Evolutionary conservation across 2,329 filamentous ascomycete species (phyloP).

Genomic region (Alternaria brassicae): DNA sequence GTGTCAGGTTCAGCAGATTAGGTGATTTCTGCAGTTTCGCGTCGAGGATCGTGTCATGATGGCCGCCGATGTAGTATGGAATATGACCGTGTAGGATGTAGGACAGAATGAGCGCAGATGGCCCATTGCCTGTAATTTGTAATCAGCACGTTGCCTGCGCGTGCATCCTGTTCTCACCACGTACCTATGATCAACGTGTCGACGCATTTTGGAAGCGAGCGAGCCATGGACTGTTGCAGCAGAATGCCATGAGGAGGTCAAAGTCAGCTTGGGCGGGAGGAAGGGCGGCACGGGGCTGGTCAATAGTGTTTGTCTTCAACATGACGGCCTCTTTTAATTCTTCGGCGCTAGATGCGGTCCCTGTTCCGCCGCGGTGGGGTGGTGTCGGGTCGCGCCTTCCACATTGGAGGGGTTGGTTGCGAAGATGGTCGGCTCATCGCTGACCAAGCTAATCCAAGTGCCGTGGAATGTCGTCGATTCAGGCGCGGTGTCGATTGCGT

Average conservation of each 20-base stretch:
- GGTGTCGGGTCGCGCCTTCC: slow-evolving; percentile 30
- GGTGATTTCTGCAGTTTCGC: slow-evolving; percentile 59
- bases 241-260: slow-evolving; percentile 41
- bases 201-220: slow-evolving; percentile 45
- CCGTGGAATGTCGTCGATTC: slow-evolving; percentile 3
- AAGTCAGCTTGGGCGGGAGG: slow-evolving; percentile 11
- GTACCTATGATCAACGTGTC: slow-evolving; percentile 52
- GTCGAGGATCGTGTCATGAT: slow-evolving; percentile 65
- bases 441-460: slow-evolving; percentile 9
- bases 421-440: slow-evolving; percentile 16
- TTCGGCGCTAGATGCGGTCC: slow-evolving; percentile 38
- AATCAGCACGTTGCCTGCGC: slow-evolving; percentile 28
- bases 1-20: slow-evolving; percentile 59
- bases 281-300: slow-evolving; percentile 21
- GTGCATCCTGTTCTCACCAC: not conserved
- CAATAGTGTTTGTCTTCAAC: slow-evolving; percentile 39
- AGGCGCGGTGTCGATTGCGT: slow-evolving; percentile 12
- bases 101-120: slow-evolving; percentile 67
- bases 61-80: slow-evolving; percentile 63
- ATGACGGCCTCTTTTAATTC: slow-evolving; percentile 42
- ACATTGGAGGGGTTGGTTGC: slow-evolving; percentile 24
- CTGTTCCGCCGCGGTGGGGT: slow-evolving; percentile 28
- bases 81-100: slow-evolving; percentile 69
- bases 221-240: slow-evolving; percentile 48
- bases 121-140: slow-evolving; percentile 62